Conservation (phyloP, 805 yeast genomes). For the Candida yuanshanica region DNA sequence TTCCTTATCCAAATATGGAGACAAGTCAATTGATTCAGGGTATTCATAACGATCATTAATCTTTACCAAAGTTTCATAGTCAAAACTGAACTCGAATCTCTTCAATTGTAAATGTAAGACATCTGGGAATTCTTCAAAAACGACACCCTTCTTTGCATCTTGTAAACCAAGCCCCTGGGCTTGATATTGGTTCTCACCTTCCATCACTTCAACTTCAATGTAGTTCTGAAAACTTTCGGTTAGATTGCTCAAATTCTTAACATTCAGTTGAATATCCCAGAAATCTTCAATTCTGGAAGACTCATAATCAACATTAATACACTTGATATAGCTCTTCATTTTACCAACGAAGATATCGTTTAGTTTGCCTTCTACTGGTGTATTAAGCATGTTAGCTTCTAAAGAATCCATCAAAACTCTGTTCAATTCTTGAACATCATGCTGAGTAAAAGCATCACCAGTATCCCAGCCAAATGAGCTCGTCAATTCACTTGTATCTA, state of each 20-base stretch:
- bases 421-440: conserved; percentile 95
- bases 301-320: conserved; percentile 90
- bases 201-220: conserved; percentile 79
- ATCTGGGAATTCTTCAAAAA: conserved; percentile 84
- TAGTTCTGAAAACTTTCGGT: conserved; percentile 78
- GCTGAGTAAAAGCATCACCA: conserved; percentile 93
- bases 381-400: conserved; percentile 87
- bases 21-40: conserved; percentile 75
- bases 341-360: conserved; percentile 90
- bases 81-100: conserved; percentile 90
- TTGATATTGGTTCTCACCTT: conserved; percentile 93
- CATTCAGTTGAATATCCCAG: conserved; percentile 97
- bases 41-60: conserved; percentile 90
- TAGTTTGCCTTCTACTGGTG: conserved; percentile 68
- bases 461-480: conserved; percentile 96
- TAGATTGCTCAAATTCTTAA: conserved; percentile 70
- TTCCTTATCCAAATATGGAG: conserved; percentile 66
- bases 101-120: conserved; percentile 91
- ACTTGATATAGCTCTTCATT: conserved; percentile 91
- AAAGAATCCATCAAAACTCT: conserved; percentile 92
- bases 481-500: conserved; percentile 83
- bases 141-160: conserved; percentile 95
- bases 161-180: conserved; percentile 89
- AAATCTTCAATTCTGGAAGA: conserved; percentile 88
- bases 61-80: conserved; percentile 81